phyloP scores from a whole-genome alignment of 2,329 filamentous ascomycete genomes.

The Blumeria graminis region DNA sequence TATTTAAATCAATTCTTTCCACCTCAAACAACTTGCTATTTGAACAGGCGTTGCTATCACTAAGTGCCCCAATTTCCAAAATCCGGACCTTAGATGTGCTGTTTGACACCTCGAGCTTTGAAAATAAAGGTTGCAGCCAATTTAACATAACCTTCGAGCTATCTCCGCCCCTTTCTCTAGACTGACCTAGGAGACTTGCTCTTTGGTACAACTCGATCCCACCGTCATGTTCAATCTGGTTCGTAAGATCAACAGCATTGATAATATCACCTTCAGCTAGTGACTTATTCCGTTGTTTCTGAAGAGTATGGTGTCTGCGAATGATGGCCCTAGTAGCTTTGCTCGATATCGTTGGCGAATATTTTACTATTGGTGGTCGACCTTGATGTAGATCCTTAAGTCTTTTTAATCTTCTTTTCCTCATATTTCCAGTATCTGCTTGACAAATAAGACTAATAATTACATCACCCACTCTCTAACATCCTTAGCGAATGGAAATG shows the following conservation, averaged over 20 bases:
- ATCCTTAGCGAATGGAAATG: neutral
- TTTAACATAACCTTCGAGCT: constrained; percentile 38
- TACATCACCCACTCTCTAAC: neutral
- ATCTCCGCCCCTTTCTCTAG: constrained; percentile 40
- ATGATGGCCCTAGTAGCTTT: constrained; percentile 40
- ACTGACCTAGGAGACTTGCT: constrained; percentile 44
- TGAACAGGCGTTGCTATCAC: constrained; percentile 64
- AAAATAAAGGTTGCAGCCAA: constrained; percentile 26
- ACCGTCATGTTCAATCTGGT: constrained; percentile 31
- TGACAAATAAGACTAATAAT: neutral
- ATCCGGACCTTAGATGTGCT: constrained; percentile 27
- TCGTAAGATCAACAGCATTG: constrained; percentile 22
- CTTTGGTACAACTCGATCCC: constrained; percentile 39
- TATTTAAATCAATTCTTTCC: constrained; percentile 72
- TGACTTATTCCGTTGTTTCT: constrained; percentile 36
- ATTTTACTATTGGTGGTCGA: constrained; percentile 27
- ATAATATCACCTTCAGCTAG: constrained; percentile 26
- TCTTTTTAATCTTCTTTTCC: constrained; percentile 20
- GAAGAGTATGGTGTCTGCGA: constrained; percentile 38
- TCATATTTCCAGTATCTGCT: constrained; percentile 17
- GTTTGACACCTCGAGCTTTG: constrained; percentile 7
- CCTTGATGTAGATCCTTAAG: constrained; percentile 25
- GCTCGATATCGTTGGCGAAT: constrained; percentile 33
- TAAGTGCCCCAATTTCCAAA: constrained; percentile 76
- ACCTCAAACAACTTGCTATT: constrained; percentile 45